phyloP scores from a whole-genome alignment of 768 basidiomycete species.

The Lepiota brunneoincarnata region DNA sequence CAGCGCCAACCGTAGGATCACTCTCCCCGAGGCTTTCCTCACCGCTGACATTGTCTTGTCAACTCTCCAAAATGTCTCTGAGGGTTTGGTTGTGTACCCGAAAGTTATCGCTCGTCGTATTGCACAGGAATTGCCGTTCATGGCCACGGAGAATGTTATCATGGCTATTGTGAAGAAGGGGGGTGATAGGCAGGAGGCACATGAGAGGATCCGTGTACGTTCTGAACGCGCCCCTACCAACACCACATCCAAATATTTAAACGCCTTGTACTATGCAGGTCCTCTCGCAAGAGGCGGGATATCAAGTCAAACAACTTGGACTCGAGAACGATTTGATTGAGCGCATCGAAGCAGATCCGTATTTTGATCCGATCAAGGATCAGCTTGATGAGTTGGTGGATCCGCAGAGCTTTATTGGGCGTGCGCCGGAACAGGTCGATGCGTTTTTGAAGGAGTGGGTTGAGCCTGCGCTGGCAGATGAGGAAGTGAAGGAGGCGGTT shows the following conservation, averaged over 20 bases:
- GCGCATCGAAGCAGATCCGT: constrained; percentile 74
- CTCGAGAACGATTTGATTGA: constrained; percentile 95
- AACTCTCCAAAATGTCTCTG: constrained; percentile 94
- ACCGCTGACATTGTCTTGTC: constrained; percentile 96
- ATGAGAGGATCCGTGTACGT: constrained; percentile 87
- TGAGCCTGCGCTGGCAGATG: constrained; percentile 66
- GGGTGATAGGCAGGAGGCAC: constrained; percentile 94
- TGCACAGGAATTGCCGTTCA: constrained; percentile 94
- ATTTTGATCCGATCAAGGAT: constrained; percentile 84
- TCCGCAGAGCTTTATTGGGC: constrained; percentile 85
- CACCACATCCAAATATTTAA: not conserved
- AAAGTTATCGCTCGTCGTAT: constrained; percentile 92
- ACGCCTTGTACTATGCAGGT: constrained; percentile 45
- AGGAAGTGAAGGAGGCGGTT: constrained; percentile 54
- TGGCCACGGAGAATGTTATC: constrained; percentile 99
- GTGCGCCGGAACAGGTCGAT: constrained; percentile 95
- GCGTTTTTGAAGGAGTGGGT: constrained; percentile 87
- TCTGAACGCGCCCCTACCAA: not conserved
- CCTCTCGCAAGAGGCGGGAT: constrained; percentile 90
- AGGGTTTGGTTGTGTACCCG: constrained; percentile 99
- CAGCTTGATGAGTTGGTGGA: constrained; percentile 80
- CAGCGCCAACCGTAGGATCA: constrained; percentile 95
- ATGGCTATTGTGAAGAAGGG: constrained; percentile 97
- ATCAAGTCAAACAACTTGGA: constrained; percentile 93
- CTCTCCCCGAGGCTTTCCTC: constrained; percentile 94